phyloP scores from a whole-genome alignment of 148 eudicot genomes.

The Vaccinium darrowii region DNA sequence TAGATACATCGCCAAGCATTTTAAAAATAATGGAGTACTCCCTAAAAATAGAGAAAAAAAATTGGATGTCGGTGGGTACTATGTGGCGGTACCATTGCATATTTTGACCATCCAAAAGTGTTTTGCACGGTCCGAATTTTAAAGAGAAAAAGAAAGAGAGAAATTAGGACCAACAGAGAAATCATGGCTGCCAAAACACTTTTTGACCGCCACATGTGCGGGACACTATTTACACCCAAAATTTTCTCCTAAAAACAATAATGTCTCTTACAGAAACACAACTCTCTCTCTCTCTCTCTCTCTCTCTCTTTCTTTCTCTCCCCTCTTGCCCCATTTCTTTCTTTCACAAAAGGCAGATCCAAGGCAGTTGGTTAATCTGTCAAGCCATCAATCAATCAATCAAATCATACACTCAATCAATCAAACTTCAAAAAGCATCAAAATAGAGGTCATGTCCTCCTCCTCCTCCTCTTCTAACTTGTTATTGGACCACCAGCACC shows the following conservation, averaged over 20 bases:
- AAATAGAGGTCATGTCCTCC: constrained; percentile 33
- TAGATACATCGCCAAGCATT: too few relatives aligned
- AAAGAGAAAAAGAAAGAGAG: too few relatives aligned
- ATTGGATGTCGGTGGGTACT: too few relatives aligned
- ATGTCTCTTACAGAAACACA: constrained; percentile 10
- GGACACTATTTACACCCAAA: too few relatives aligned
- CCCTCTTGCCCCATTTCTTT: constrained; percentile 11
- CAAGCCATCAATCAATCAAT: constrained; percentile 34
- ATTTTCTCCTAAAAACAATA: too few relatives aligned
- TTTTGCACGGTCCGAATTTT: too few relatives aligned
- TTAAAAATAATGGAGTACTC: too few relatives aligned
- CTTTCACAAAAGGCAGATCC: constrained; percentile 29
- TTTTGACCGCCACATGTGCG: too few relatives aligned
- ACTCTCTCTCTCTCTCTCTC: constrained; percentile 22
- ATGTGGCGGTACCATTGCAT: fast-evolving
- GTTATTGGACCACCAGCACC: constrained; percentile 64
- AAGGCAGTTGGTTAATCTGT: constrained; percentile 36
- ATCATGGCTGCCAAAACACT: too few relatives aligned
- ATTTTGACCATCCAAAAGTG: too few relatives aligned
- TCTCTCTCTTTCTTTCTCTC: constrained; percentile 7
- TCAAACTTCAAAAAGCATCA: not conserved
- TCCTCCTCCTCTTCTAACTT: constrained; percentile 68
- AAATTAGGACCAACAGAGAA: too few relatives aligned
- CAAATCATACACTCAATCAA: constrained; percentile 13
- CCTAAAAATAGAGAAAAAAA: too few relatives aligned